A percentile compares a stretch with the other conserved stretches of the same genome.
Conservation (phyloP, 2,329 filamentous ascomycete species). For the Pseudogymnoascus sp. region DNA sequence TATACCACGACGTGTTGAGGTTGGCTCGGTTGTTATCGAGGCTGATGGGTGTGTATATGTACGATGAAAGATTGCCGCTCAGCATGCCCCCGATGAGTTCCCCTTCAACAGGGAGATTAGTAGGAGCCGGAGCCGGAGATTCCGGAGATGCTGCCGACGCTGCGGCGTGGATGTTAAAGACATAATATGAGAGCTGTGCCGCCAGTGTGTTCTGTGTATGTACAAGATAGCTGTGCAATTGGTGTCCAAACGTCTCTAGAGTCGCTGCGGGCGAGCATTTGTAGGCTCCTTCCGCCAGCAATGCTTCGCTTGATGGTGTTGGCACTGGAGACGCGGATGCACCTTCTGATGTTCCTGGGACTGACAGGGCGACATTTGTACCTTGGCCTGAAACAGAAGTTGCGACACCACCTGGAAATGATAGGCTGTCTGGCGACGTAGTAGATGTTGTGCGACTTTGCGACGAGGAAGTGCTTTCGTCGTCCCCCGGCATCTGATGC, state of each 20-base stretch:
- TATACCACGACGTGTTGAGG: constrained; percentile 52
- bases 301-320: constrained; percentile 16
- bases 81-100: constrained; percentile 41
- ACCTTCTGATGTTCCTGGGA: background rate
- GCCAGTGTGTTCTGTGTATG: constrained; percentile 45
- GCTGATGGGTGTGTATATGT: constrained; percentile 45
- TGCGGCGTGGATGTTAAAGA: constrained; percentile 53
- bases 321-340: background rate
- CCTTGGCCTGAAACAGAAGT: background rate
- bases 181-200: constrained; percentile 44
- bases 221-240: constrained; percentile 46
- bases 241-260: constrained; percentile 39
- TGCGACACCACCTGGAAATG: background rate
- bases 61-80: constrained; percentile 37
- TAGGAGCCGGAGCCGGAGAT: constrained; percentile 32
- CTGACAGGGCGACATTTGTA: background rate
- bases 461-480: background rate
- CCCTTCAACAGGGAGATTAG: constrained; percentile 35
- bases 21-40: constrained; percentile 45
- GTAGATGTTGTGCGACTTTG: background rate
- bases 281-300: constrained; percentile 43
- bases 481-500: constrained; percentile 15
- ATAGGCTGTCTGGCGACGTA: constrained; percentile 3
- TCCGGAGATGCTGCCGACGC: constrained; percentile 35
- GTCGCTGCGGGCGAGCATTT: constrained; percentile 47